Percentiles rank a stretch among this genome's conserved stretches.
phyloP scores from a whole-genome alignment of 139 green algal species.

The Diplosphaera chodatii region DNA sequence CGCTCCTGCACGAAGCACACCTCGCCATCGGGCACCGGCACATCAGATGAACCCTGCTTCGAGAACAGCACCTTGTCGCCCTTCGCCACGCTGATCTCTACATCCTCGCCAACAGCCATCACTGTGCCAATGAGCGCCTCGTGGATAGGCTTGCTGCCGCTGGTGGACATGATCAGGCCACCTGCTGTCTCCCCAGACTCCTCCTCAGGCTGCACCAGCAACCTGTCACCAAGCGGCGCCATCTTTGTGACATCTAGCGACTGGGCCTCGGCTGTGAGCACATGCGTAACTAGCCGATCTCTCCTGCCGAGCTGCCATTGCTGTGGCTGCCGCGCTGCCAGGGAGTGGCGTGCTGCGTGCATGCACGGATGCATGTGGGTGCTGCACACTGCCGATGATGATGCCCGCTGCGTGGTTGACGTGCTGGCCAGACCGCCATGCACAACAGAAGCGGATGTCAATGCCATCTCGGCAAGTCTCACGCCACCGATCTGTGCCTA shows the following conservation, averaged over 20 bases:
- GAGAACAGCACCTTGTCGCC: conserved; percentile 45
- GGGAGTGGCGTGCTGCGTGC: too few relatives aligned
- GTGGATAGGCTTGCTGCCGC: conserved; percentile 22
- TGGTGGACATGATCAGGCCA: conserved; percentile 31
- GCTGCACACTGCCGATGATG: too few relatives aligned
- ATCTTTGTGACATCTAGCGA: conserved; percentile 15
- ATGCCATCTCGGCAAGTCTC: too few relatives aligned
- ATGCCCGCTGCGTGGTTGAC: too few relatives aligned
- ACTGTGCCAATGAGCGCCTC: conserved; percentile 36
- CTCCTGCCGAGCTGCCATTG: not conserved
- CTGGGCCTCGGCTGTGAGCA: not conserved
- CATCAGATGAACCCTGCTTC: conserved; percentile 45
- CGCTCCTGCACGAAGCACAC: conserved; percentile 48
- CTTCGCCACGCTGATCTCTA: conserved; percentile 22
- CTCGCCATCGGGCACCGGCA: conserved; percentile 35
- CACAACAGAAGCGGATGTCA: too few relatives aligned
- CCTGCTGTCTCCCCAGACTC: conserved; percentile 31
- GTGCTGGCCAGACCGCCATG: too few relatives aligned
- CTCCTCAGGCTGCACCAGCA: conserved; percentile 45
- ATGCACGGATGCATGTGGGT: too few relatives aligned
- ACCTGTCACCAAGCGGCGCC: conserved; percentile 41
- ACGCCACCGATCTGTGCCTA: too few relatives aligned
- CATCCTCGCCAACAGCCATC: conserved; percentile 30
- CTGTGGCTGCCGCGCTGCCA: not conserved
- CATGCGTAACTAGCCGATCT: not conserved